Evolutionary conservation across 1,284 basidiomycete species (phyloP), one percentile per base, ranked within the genome.

Genomic region (Ustilago sp.): DNA sequence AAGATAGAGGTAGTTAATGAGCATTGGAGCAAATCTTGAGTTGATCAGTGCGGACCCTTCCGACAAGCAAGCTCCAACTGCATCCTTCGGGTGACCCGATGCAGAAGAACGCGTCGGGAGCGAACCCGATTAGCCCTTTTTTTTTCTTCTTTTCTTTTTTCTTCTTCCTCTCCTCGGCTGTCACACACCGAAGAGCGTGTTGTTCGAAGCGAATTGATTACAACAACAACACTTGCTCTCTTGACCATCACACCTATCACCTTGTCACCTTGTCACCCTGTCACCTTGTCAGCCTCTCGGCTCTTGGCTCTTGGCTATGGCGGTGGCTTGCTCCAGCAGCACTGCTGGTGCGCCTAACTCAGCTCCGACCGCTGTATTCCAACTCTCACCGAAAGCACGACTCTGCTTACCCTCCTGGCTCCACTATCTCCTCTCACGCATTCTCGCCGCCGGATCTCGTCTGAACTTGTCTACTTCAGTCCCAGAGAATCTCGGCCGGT

Each of bases 401-500:
- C 63, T 61, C 41, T 69, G 70, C 39, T 67, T 80, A 9, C 80
- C 80, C 0, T 47, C 50, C 2, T 67, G 75, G 52, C 59, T 81
- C 13, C 70, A 71, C 59, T 83, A 83, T 56, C 67, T 83, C 50
- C 62, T 82, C 43, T 68, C 81, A 7, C 68, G 81, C 19, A 81
- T 82, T 32, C 69, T 81, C 23, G 70, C 80, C 32, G 83, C 84
- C 8, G 78, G 75, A 0, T 67, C 74, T 17, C 82, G 84, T 23
- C 77, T 86, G n/a, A 63, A 67, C 50, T 76, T 80, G 38, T 80
- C 80, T 32, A 83, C 81, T 23, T 84, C 82, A 9, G 59, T 83
- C 13, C 70, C 70, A 31, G 74, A 81, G 19, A 82, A 81, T 32
- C 39, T 86, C 28, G 59, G 74, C 28, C 74, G 81, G 2, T 68